A percentile compares a stretch with the other conserved stretches of the same genome.
Evolutionary conservation across 2,329 filamentous ascomycete species (phyloP).

Genomic region (Fusarium dlaminii): DNA sequence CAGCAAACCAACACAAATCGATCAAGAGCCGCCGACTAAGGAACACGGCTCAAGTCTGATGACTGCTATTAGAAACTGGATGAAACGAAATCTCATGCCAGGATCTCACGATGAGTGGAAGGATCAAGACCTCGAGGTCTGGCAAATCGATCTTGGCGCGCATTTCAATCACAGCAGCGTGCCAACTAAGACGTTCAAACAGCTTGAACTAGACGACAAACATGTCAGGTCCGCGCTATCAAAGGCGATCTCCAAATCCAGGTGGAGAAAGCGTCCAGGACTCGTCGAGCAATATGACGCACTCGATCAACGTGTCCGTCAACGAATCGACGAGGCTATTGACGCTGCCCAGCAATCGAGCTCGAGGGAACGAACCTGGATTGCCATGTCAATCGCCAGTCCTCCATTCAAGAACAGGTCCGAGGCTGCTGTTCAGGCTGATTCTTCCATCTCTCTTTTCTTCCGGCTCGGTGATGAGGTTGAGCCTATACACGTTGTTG

Average conservation of each 20-base stretch:
- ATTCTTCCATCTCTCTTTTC: neutral
- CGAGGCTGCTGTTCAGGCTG: neutral
- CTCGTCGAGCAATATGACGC: neutral
- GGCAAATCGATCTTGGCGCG: neutral
- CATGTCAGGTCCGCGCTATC: neutral
- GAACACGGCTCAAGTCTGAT: neutral
- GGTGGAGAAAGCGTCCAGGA: neutral
- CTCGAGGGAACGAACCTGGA: neutral
- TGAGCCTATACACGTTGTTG: accelerated
- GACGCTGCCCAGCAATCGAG: accelerated
- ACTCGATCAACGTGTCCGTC: neutral
- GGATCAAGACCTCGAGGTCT: neutral
- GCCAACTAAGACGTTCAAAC: neutral
- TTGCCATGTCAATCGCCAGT: neutral
- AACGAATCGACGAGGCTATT: neutral
- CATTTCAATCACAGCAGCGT: neutral
- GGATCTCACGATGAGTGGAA: neutral
- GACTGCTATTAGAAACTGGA: neutral
- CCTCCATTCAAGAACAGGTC: accelerated
- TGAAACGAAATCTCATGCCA: neutral
- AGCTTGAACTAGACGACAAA: neutral
- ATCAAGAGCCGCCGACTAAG: too few relatives aligned
- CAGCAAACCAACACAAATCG: too few relatives aligned
- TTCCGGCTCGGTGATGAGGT: neutral
- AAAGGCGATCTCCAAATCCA: neutral